phyloP scores from a whole-genome alignment of 257 asterid genomes.

The Misopates orontium region DNA sequence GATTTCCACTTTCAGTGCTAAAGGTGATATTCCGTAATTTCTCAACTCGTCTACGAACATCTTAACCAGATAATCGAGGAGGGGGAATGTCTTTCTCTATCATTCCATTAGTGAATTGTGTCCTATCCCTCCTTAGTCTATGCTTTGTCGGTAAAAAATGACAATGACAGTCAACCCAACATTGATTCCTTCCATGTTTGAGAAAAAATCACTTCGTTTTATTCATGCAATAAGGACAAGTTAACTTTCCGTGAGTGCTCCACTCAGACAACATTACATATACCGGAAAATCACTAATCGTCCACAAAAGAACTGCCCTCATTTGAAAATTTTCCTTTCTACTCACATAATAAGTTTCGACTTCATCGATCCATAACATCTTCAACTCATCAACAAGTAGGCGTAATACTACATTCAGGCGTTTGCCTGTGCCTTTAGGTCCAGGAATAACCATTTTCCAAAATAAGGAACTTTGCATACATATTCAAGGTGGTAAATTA shows the following conservation, averaged over 20 bases:
- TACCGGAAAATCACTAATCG: slow-evolving; percentile 12
- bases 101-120: too few species aligned
- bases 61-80: too few species aligned
- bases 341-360: not conserved
- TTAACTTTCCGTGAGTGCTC: slow-evolving; percentile 9
- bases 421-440: not conserved
- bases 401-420: slow-evolving; percentile 10
- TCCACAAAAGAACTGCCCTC: slow-evolving; percentile 9
- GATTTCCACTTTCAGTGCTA: too few species aligned
- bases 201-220: not conserved
- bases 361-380: not conserved
- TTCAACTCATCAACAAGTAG: slow-evolving; percentile 21
- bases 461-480: not conserved
- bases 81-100: too few species aligned
- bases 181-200: not conserved
- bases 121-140: too few species aligned
- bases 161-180: too few species aligned
- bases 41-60: too few species aligned
- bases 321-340: not conserved
- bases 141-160: too few species aligned
- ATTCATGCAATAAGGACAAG: slow-evolving; percentile 21
- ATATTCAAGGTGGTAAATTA: not conserved
- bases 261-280: slow-evolving; percentile 14
- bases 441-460: not conserved
- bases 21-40: too few species aligned